Evolutionary conservation across 257 asterid species (phyloP).

Genomic region (Capsicum rhomboideum): DNA sequence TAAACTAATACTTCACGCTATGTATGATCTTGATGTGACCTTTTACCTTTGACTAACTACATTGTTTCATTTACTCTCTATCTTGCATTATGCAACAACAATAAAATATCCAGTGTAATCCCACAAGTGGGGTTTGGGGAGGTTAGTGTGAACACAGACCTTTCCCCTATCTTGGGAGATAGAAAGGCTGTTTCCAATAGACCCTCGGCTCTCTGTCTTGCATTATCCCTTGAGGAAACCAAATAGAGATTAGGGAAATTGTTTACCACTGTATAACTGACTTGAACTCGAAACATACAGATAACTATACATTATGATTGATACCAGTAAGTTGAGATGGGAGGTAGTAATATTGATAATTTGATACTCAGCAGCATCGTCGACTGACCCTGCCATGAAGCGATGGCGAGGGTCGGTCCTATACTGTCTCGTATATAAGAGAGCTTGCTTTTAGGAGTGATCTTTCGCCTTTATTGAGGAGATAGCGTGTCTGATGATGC

Average conservation of each 20-base stretch:
- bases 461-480: neutral
- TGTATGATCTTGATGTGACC: neutral
- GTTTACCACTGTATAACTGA: neutral
- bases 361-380: no score
- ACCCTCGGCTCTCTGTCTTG: neutral
- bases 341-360: neutral
- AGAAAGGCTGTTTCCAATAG: no score
- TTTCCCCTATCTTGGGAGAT: no score
- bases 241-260: neutral
- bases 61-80: neutral
- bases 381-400: no score
- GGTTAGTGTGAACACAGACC: no score
- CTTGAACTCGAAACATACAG: neutral
- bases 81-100: neutral
- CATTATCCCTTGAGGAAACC: neutral
- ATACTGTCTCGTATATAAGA: neutral
- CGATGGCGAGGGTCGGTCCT: no score
- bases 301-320: neutral
- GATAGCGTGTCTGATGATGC: neutral
- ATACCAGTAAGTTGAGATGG: neutral
- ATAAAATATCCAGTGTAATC: no score
- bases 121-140: no score
- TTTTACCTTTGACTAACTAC: neutral
- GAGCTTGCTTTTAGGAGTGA: neutral
- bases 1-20: neutral